Conservation (phyloP, 148 eudicot genomes). For the Rhododendron vialii region DNA sequence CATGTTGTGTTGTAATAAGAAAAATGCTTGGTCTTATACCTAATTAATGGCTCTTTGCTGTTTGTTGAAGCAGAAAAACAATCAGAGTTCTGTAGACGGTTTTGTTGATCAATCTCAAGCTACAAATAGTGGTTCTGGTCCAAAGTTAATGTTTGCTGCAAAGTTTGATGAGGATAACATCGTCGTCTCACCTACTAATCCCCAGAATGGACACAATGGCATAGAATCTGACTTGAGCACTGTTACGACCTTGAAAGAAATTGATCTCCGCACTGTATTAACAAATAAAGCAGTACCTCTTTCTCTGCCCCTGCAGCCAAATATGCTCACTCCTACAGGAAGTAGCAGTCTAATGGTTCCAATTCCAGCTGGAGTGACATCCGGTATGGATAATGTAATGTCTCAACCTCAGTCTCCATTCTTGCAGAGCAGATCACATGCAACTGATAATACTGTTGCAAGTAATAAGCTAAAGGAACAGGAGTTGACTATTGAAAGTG, state of each 20-base stretch:
- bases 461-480: constrained; percentile 49
- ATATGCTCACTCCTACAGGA: constrained; percentile 37
- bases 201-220: constrained; percentile 30
- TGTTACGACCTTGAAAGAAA: constrained; percentile 32
- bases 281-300: constrained; percentile 30
- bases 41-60: neutral
- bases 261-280: constrained; percentile 35
- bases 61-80: constrained; percentile 39
- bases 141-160: constrained; percentile 38
- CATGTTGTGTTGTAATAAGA: neutral
- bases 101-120: constrained; percentile 45
- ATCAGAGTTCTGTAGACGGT: constrained; percentile 41
- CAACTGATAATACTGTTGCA: constrained; percentile 28
- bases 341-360: constrained; percentile 29
- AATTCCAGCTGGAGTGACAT: constrained; percentile 28
- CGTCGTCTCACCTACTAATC: constrained; percentile 27
- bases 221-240: constrained; percentile 37
- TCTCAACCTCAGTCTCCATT: constrained; percentile 47
- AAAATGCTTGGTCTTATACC: neutral
- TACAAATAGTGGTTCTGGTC: constrained; percentile 32
- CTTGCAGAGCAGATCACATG: constrained; percentile 40
- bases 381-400: constrained; percentile 30
- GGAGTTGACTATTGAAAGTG: constrained; percentile 69
- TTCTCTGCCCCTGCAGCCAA: constrained; percentile 35
- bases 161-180: constrained; percentile 46